Conservation (phyloP, 1,284 basidiomycete species). For the Agroathelia rolfsii region DNA sequence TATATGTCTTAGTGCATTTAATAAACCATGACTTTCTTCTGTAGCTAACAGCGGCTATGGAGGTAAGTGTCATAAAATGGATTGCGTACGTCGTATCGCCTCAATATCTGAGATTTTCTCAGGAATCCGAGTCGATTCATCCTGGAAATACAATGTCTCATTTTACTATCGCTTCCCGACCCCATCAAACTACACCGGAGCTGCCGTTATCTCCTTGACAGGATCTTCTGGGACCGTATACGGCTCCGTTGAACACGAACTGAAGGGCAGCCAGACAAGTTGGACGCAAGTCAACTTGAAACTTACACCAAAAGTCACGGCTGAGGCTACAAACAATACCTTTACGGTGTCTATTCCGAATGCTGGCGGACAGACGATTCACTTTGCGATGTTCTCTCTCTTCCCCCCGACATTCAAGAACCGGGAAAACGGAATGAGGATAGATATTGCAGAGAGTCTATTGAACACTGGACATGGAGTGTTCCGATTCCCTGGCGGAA, state of each 20-base stretch:
- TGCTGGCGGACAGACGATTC: slow-evolving; percentile 22
- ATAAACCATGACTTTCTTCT: too few relatives aligned
- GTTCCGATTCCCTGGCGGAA: slow-evolving; percentile 32
- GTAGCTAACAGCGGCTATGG: slow-evolving; percentile 26
- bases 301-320: slow-evolving; percentile 20
- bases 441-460: slow-evolving; percentile 28
- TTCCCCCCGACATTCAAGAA: slow-evolving; percentile 30
- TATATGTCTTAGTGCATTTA: too few relatives aligned
- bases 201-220: slow-evolving; percentile 23
- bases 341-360: slow-evolving; percentile 25
- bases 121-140: slow-evolving; percentile 28
- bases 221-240: slow-evolving; percentile 22
- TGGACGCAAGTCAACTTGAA: slow-evolving; percentile 26
- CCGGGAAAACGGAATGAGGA: slow-evolving; percentile 27
- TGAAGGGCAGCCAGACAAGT: slow-evolving; percentile 16
- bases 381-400: slow-evolving; percentile 26
- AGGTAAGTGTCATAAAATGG: slow-evolving; percentile 18
- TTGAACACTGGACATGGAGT: slow-evolving; percentile 23
- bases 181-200: slow-evolving; percentile 21
- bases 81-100: too few relatives aligned
- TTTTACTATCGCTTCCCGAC: slow-evolving; percentile 24
- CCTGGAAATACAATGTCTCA: slow-evolving; percentile 27
- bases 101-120: slow-evolving; percentile 3
- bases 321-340: slow-evolving; percentile 23
- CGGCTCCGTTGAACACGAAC: slow-evolving; percentile 16